phyloP scores from a whole-genome alignment of 2,329 filamentous ascomycete species.

The Botryotinia calthae region DNA sequence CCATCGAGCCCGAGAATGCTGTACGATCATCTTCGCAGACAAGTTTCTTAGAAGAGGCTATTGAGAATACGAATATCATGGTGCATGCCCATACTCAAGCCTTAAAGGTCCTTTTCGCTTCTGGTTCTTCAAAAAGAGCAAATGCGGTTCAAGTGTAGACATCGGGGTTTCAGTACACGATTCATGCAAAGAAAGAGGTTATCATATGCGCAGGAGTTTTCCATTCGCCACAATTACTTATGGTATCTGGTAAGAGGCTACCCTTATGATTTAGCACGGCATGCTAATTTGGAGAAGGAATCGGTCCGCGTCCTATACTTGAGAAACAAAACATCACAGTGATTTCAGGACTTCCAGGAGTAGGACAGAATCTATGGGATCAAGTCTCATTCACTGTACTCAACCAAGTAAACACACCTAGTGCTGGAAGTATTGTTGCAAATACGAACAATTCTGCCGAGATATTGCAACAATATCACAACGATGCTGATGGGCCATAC shows the following conservation, averaged over 20 bases:
- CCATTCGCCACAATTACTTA: constrained; percentile 2
- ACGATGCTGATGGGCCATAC: constrained; percentile 7
- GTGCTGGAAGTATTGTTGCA: constrained; percentile 7
- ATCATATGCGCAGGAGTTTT: constrained; percentile 19
- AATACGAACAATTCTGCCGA: neutral
- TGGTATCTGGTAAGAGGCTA: constrained; percentile 8
- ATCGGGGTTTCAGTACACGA: constrained; percentile 18
- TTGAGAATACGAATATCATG: constrained; percentile 8
- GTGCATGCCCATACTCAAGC: constrained; percentile 9
- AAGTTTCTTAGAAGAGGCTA: constrained; percentile 10
- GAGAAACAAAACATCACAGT: constrained; percentile 41
- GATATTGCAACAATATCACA: constrained; percentile 4
- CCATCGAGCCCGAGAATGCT: constrained; percentile 23
- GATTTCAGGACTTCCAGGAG: constrained; percentile 47
- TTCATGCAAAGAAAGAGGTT: constrained; percentile 27
- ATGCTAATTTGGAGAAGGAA: neutral
- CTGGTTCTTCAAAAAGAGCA: neutral
- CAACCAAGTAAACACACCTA: constrained; percentile 19
- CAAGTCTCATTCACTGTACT: constrained; percentile 21
- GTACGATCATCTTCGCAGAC: constrained; percentile 24
- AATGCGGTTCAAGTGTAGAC: constrained; percentile 8
- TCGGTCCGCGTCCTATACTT: neutral
- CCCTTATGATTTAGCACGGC: neutral
- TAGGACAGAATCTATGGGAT: constrained; percentile 48
- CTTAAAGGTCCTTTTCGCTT: constrained; percentile 17